Conservation (phyloP, 2,329 filamentous ascomycete species). For the Pestalotiopsis sp. region DNA sequence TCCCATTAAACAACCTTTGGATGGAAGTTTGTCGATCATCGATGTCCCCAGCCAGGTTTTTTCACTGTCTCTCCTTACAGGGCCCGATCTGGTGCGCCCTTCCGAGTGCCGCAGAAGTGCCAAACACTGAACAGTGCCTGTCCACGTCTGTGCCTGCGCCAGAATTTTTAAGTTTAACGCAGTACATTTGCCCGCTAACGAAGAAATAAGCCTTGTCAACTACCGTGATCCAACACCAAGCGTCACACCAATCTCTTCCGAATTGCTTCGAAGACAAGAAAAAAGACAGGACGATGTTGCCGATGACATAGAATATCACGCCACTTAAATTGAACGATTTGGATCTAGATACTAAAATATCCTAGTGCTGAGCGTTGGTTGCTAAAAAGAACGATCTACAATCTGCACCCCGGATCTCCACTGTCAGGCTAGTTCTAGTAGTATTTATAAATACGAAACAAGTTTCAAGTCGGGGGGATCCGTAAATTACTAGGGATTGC, state of each 20-base stretch:
- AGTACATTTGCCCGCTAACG: not conserved
- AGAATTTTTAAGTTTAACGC: not conserved
- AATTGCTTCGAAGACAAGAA: not conserved
- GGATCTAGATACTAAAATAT: not conserved
- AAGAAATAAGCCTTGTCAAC: not conserved
- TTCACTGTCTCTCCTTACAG: no score
- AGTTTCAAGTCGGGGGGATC: not conserved
- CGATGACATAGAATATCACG: not conserved
- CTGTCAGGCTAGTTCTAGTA: not conserved
- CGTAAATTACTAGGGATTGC: not conserved
- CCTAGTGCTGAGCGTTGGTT: not conserved
- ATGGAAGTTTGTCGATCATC: no score
- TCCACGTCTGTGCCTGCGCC: not conserved
- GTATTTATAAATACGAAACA: not conserved
- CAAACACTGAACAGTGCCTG: not conserved
- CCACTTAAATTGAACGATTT: not conserved
- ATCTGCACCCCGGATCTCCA: not conserved
- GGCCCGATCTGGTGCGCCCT: no score
- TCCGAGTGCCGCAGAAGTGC: no score
- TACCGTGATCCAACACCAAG: not conserved
- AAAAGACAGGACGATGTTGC: not conserved
- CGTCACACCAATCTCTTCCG: not conserved
- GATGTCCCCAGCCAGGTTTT: no score
- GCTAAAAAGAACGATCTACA: not conserved
- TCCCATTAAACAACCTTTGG: no score